Base-by-base conservation (phyloP, 495 filamentous ascomycete genomes). In the Clavariopsis aquatica region DNA sequence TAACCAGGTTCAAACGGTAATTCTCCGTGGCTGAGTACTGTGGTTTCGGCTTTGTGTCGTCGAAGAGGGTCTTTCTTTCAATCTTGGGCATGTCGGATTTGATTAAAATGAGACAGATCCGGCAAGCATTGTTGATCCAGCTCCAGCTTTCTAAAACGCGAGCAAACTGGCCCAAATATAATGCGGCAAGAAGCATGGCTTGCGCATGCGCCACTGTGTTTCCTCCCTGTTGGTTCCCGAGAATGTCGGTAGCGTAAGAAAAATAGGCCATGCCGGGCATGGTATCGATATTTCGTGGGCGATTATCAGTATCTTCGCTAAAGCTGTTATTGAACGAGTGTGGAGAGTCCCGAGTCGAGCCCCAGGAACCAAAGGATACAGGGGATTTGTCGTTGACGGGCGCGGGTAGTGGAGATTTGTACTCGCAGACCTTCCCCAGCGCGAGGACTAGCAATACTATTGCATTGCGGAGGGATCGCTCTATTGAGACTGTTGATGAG, bases 251-350 rank as follows among this genome's bases (percentile, higher is more conserved):
- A 1, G 92, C 94, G 65, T 90, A 85, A 15, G 87, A 88, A 75
- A 92, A 97, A 71, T 96, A 95, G 19, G 90, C 87, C 60, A 97
- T 76, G 0, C 94, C 94, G 0, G 94, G 93, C 62, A 98, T 89
- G 7, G 88, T 81, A 71, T 96, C 91, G n/a, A 93, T 74, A 71
- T 98, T 96, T 56, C 84, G 52, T 46, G 52, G 46, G n/a, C 43
- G 59, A 13, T 7, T 53, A 4, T 66, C 69, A 0, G 20, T 19
- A 8, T 47, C 58, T 51, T 65, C 49, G 24, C 57, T 55, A 51
- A 65, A 63, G 43, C 63, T 60, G 62, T 52, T 13, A 69, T 63
- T 36, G 34, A 67, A 28, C 64, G 73, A 47, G 66, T 54, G 66
- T 2, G 76, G 68, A 29, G 66, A 75, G 1, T 55, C 71, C 19